These are phyloP conservation scores for Macadamia tetraphylla DNA, from an alignment of 164 flowering plant genomes.

Conservation along the genomic window DNA sequence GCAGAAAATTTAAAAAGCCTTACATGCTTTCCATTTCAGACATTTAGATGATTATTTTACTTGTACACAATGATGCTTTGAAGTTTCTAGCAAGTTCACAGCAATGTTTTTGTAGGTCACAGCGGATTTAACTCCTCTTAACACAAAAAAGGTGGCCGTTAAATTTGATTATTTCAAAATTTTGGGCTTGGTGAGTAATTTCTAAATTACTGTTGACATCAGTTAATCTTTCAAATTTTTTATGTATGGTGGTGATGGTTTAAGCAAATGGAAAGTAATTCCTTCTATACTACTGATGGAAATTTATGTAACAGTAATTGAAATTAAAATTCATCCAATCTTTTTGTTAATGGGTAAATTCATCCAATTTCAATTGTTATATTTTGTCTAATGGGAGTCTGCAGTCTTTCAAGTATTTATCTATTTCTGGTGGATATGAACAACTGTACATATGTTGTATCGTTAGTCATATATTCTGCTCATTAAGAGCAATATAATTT, in stretches of 20 bases:
- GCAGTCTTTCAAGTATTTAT: no score
- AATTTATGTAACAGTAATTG: no score
- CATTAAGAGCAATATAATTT: no score
- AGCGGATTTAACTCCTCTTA: slow-evolving; percentile 81
- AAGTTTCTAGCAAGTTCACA: background rate
- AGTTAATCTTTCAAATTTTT: background rate
- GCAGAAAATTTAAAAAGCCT: background rate
- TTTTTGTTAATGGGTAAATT: no score
- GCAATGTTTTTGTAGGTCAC: slow-evolving; percentile 56
- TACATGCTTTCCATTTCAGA: background rate
- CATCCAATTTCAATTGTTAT: no score
- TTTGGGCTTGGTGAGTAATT: slow-evolving; percentile 56
- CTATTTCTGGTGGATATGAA: no score
- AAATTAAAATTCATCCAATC: no score
- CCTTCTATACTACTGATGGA: no score
- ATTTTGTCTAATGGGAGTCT: no score
- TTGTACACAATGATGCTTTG: no score
- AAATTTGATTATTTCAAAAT: slow-evolving; percentile 82
- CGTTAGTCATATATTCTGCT: no score
- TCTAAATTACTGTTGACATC: background rate
- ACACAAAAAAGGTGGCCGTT: slow-evolving; percentile 80
- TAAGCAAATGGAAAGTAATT: background rate
- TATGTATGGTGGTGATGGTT: background rate
- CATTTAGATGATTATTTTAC: background rate
- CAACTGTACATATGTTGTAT: no score